Base-by-base conservation (phyloP, 140 eudicot species). In the Ambrosia hybrid region DNA sequence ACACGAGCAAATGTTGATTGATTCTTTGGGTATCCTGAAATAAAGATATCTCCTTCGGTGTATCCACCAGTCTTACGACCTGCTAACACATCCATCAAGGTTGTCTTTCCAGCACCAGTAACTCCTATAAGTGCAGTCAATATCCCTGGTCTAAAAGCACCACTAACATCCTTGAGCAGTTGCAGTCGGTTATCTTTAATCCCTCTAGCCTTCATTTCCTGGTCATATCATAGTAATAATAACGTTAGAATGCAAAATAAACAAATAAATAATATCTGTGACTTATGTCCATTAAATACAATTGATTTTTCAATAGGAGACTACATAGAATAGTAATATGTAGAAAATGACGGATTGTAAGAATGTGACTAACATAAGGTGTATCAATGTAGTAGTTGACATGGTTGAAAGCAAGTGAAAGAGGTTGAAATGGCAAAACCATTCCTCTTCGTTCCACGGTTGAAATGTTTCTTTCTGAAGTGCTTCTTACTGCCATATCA, bases 401-500 rank as follows among this genome's bases (percentile, higher is more conserved):
- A 73, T 88, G 92, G 73, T 86, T 82, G 71, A 88, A 88, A 68
- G 86, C 89, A 71, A 88, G 83, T 43, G 91, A 88, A 73, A 91
- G 71, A 1, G 96, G 96, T 52, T 74, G 84, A 72, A 91, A 88
- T 2, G 96, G 97, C 39, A 91, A 81, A 72, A 91, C 93, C 96
- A 91, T 86, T 77, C 91, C 93, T 71, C 71, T 85, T 80, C 59
- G 78, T 55, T 82, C 68, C 59, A 45, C 41, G 45, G 57, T 11
- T 61, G 65, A 73, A 13, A 51, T 65, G 5, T 33, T 63, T 68
- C 26, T 15, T 58, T 67, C 13, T 43, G 67, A 59, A 79, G 46
- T 65, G 12, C 57, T 56, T 72, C 21, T 72, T 65, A 36, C 57
- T 14, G n/a, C 33, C 73, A 62, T 59, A 38, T 63, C 37, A 21